phyloP scores from a whole-genome alignment of 2,329 filamentous ascomycete genomes.

The Cordyceps militaris region DNA sequence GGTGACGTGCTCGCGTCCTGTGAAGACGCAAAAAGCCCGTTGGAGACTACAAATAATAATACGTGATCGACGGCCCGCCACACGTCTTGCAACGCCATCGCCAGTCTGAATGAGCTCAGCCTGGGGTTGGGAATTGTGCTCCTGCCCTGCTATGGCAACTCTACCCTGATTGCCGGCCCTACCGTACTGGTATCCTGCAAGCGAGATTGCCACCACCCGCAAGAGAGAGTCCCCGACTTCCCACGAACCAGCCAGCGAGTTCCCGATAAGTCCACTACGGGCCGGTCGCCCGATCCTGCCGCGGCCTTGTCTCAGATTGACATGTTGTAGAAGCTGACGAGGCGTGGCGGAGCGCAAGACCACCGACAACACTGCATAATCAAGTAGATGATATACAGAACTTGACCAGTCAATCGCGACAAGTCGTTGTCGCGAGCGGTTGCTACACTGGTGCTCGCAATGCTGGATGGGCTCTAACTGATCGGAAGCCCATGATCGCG shows the following conservation, averaged over 20 bases:
- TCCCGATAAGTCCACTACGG: constrained; percentile 3
- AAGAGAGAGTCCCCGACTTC: too few species aligned
- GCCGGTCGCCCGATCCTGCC: constrained; percentile 8
- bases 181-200: background rate
- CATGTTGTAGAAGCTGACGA: too few species aligned
- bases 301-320: background rate
- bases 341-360: too few species aligned
- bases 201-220: too few species aligned
- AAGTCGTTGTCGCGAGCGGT: too few species aligned
- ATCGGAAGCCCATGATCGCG: too few species aligned
- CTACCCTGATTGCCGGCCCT: background rate
- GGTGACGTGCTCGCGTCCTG: constrained; percentile 13
- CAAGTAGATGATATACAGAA: too few species aligned
- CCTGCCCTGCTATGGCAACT: background rate
- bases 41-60: background rate
- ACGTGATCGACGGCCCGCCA: constrained; percentile 6
- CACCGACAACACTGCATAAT: too few species aligned
- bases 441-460: too few species aligned
- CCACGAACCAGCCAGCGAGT: too few species aligned
- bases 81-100: background rate
- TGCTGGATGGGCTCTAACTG: too few species aligned
- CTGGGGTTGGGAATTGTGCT: background rate
- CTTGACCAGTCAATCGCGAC: too few species aligned
- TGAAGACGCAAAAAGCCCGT: constrained; percentile 4
- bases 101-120: constrained; percentile 3